Evolutionary conservation across 2,329 filamentous ascomycete species (phyloP).

Genomic region (Cladosporium oxysporum): DNA sequence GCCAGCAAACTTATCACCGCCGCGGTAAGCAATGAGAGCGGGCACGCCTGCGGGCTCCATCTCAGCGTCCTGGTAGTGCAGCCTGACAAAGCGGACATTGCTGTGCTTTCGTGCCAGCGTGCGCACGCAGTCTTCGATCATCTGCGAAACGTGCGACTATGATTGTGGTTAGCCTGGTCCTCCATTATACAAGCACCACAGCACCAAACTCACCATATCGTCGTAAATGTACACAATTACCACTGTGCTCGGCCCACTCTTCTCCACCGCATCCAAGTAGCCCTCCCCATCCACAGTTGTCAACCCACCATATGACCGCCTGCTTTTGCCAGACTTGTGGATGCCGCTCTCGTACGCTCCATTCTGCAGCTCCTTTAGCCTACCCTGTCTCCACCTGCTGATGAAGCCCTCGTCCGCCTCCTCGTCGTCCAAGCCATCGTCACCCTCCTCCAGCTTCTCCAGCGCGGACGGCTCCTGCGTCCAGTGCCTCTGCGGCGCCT

Average conservation of each 20-base stretch:
- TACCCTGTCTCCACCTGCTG: slow-evolving; percentile 77
- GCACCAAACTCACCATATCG: slow-evolving; percentile 64
- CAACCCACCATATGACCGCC: slow-evolving; percentile 74
- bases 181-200: not conserved
- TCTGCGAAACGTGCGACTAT: slow-evolving; percentile 75
- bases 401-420: slow-evolving; percentile 80
- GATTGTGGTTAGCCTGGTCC: not conserved
- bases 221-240: slow-evolving; percentile 96
- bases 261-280: slow-evolving; percentile 96
- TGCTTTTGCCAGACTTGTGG: slow-evolving; percentile 42
- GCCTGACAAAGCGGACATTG: slow-evolving; percentile 81
- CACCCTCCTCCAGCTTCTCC: slow-evolving; percentile 36
- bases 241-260: slow-evolving; percentile 74
- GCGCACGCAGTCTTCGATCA: slow-evolving; percentile 76
- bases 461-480: slow-evolving; percentile 10
- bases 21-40: slow-evolving; percentile 83
- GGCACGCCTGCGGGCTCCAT: slow-evolving; percentile 89
- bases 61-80: slow-evolving; percentile 89
- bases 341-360: slow-evolving; percentile 67
- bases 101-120: slow-evolving; percentile 72
- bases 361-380: slow-evolving; percentile 70
- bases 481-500: slow-evolving; percentile 8
- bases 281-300: slow-evolving; percentile 85
- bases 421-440: slow-evolving; percentile 59
- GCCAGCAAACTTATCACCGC: slow-evolving; percentile 87